These are phyloP conservation scores for Penstemon davidsonii DNA, from an alignment of 257 asterid species.

Conservation along the genomic window DNA sequence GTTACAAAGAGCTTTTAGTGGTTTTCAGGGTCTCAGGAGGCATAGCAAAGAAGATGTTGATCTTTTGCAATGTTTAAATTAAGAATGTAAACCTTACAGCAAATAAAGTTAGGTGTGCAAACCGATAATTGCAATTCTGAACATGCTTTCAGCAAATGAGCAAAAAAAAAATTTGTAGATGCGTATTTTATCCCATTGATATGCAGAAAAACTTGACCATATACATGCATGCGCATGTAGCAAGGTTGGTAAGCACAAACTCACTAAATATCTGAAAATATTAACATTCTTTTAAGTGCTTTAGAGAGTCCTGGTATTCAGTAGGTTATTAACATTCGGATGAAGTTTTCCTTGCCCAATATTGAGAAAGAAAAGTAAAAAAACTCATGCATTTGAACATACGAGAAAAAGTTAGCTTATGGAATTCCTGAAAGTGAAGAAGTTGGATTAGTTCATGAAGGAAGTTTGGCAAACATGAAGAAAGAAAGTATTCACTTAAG, in stretches of 20 bases:
- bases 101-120: conserved; percentile 6
- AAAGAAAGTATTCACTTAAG: conserved; percentile 1
- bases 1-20: not conserved
- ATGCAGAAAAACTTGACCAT: conserved; percentile 3
- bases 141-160: conserved; percentile 3
- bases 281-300: not conserved
- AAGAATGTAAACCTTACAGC: not conserved
- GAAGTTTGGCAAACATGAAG: conserved; percentile 5
- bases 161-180: not conserved
- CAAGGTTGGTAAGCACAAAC: conserved; percentile 4
- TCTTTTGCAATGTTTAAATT: not conserved
- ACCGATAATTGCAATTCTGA: not conserved
- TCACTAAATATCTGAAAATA: not conserved
- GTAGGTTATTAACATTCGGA: not conserved
- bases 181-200: conserved; percentile 13
- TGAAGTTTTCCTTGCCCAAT: not conserved
- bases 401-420: not conserved
- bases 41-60: not conserved
- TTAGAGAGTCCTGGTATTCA: not conserved
- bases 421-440: not conserved
- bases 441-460: not conserved
- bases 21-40: not conserved
- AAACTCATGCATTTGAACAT: conserved; percentile 1
- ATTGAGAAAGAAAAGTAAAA: not conserved
- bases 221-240: not conserved